A percentile compares a stretch with the other conserved stretches of the same genome.
phyloP scores from a whole-genome alignment of 202 grass and related monocot genomes.

The Bolboschoenoplectus hybrid region DNA sequence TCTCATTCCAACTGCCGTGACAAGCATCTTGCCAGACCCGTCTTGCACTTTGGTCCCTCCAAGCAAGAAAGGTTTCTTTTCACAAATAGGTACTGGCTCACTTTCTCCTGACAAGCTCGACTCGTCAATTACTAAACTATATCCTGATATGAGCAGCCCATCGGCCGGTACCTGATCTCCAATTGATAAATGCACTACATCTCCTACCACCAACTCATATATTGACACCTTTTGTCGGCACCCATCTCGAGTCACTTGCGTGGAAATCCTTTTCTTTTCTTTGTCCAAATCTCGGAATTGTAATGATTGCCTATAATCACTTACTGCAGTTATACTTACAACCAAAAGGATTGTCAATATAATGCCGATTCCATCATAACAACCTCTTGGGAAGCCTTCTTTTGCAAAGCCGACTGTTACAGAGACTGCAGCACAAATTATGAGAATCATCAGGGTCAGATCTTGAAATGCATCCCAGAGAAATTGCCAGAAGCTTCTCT shows the following conservation, averaged over 20 bases:
- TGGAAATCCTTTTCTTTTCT: conserved; percentile 98
- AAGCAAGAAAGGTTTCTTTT: conserved; percentile 67
- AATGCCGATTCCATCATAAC: conserved; percentile 89
- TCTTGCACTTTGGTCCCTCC: conserved; percentile 98
- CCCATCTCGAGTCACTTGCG: conserved; percentile 81
- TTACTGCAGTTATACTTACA: conserved; percentile 74
- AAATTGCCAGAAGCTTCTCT: conserved; percentile 87
- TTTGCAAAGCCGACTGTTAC: conserved; percentile 73
- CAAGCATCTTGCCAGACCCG: conserved; percentile 76
- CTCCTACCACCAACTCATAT: conserved; percentile 84
- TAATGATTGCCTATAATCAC: conserved; percentile 90
- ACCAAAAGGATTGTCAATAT: conserved; percentile 81
- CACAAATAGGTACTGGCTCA: conserved; percentile 68
- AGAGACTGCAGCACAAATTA: conserved; percentile 76
- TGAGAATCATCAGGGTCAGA: conserved; percentile 79
- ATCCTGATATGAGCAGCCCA: conserved; percentile 75
- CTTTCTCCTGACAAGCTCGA: conserved; percentile 86
- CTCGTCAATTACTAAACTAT: conserved; percentile 80
- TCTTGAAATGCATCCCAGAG: conserved; percentile 93
- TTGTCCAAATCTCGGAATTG: conserved; percentile 90
- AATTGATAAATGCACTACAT: conserved; percentile 84
- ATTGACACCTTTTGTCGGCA: conserved; percentile 88
- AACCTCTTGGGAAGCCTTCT: conserved; percentile 73
- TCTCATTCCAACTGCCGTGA: conserved; percentile 86
- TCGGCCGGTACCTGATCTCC: conserved; percentile 92